phyloP scores from a whole-genome alignment of 106 monocot genomes.

The Acorus gramineus region DNA sequence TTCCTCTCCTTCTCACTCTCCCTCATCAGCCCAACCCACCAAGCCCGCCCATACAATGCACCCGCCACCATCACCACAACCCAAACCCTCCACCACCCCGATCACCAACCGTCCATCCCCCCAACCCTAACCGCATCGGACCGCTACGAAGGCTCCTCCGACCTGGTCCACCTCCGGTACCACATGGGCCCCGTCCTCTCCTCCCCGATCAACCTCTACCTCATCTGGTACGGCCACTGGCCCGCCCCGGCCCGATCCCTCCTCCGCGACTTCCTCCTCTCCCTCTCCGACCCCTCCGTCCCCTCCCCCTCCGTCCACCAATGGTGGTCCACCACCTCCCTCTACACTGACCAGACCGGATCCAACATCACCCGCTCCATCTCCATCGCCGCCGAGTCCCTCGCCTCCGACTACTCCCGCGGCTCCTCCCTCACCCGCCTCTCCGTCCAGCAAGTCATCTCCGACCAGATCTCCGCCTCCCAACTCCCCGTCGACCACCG shows the following conservation, averaged over 20 bases:
- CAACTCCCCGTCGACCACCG: slow-evolving; percentile 46
- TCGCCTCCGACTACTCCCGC: slow-evolving; percentile 13
- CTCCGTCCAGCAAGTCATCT: slow-evolving; percentile 51
- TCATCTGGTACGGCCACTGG: slow-evolving; percentile 79
- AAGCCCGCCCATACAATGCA: slow-evolving; percentile 1
- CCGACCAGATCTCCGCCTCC: slow-evolving; percentile 20
- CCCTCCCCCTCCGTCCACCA: slow-evolving; percentile 36
- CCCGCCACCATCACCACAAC: not conserved
- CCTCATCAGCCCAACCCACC: not conserved
- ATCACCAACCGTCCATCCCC: not conserved
- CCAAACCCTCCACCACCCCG: not conserved
- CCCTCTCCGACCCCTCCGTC: slow-evolving; percentile 34
- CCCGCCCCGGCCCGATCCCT: slow-evolving; percentile 16
- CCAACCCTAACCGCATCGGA: slow-evolving; percentile 16
- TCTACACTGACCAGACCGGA: slow-evolving; percentile 72
- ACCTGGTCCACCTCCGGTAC: slow-evolving; percentile 51
- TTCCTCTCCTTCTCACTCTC: not conserved
- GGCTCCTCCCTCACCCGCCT: slow-evolving; percentile 45
- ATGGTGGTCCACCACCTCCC: slow-evolving; percentile 65
- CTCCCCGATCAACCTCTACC: slow-evolving; percentile 53
- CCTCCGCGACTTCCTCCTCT: slow-evolving; percentile 59
- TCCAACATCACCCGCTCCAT: slow-evolving; percentile 52
- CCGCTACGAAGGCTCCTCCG: slow-evolving; percentile 54
- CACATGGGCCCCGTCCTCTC: slow-evolving; percentile 85
- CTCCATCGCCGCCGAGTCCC: slow-evolving; percentile 31